A percentile compares a stretch with the other conserved stretches of the same genome.
These are phyloP conservation scores for Cyberlindnera suaveolens DNA, from an alignment of 805 yeast species.

Conservation along the genomic window DNA sequence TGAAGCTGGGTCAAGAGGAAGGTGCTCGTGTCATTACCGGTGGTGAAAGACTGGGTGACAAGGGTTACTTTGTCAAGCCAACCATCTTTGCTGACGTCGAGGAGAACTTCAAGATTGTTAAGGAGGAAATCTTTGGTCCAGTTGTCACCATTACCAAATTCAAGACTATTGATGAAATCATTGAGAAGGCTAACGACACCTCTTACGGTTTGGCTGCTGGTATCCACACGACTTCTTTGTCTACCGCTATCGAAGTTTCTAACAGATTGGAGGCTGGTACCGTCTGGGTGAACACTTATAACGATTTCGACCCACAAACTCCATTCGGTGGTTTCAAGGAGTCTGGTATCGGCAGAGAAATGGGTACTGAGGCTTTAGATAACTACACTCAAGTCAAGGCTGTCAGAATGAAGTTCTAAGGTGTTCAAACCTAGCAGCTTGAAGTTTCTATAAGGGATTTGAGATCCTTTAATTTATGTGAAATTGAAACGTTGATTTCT, in stretches of 20 bases:
- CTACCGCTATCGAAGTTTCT: constrained; percentile 62
- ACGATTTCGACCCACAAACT: constrained; percentile 76
- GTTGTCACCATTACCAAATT: constrained; percentile 74
- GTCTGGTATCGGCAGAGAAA: constrained; percentile 88
- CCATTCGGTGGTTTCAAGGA: constrained; percentile 91
- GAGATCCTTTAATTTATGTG: too few species aligned
- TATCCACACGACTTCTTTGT: constrained; percentile 66
- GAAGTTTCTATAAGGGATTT: too few species aligned
- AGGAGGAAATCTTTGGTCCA: constrained; percentile 92
- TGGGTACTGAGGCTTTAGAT: constrained; percentile 81
- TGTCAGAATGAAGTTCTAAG: constrained; percentile 43
- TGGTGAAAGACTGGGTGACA: constrained; percentile 67
- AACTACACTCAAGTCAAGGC: constrained; percentile 81
- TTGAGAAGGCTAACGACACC: constrained; percentile 68
- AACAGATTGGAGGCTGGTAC: constrained; percentile 71
- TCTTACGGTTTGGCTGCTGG: constrained; percentile 87
- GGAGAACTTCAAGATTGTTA: constrained; percentile 67
- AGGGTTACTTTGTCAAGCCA: constrained; percentile 73
- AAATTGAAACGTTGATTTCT: too few species aligned
- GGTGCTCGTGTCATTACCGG: constrained; percentile 75
- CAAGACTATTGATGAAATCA: constrained; percentile 65
- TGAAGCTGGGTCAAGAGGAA: constrained; percentile 57
- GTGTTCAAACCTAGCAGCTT: too few species aligned
- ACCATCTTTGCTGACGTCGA: constrained; percentile 81
- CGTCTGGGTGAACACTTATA: constrained; percentile 79